Evolutionary conservation across 108 stramenopile genomes (phyloP).

Genomic region (Conticribra guillardii): DNA sequence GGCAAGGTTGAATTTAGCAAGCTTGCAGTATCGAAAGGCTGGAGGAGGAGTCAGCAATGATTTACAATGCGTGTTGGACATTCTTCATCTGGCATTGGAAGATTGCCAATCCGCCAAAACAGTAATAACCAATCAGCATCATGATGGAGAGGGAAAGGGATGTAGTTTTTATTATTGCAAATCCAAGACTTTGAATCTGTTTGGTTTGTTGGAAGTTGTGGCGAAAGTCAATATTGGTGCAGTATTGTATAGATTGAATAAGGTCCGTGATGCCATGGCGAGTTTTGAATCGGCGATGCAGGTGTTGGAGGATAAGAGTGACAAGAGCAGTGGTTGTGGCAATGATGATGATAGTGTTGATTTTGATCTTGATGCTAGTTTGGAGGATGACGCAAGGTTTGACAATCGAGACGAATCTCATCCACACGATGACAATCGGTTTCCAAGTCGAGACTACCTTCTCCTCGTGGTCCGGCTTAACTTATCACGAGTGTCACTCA

Average conservation of each 20-base stretch:
- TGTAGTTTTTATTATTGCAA: no score
- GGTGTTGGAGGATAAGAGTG: conserved; percentile 9
- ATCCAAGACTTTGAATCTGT: background rate
- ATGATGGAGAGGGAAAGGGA: no score
- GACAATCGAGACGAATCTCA: conserved; percentile 5
- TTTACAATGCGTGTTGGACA: conserved; percentile 23
- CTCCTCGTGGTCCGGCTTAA: conserved; percentile 35
- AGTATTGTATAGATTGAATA: conserved; percentile 38
- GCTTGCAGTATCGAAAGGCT: conserved; percentile 33
- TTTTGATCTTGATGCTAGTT: background rate
- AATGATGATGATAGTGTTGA: background rate
- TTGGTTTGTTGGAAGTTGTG: conserved; percentile 32
- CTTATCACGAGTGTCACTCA: conserved; percentile 26
- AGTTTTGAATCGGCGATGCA: conserved; percentile 40
- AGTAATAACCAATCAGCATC: no score
- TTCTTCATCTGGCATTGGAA: conserved; percentile 5
- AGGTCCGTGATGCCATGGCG: conserved; percentile 39
- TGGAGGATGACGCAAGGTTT: background rate
- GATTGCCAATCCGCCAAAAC: conserved; percentile 8
- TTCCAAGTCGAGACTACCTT: conserved; percentile 36
- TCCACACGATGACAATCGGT: conserved; percentile 37
- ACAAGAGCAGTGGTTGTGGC: background rate
- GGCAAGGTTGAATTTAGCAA: conserved; percentile 34
- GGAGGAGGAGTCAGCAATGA: conserved; percentile 22
- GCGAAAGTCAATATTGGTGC: conserved; percentile 42